Evolutionary conservation across 2,329 filamentous ascomycete species (phyloP).

Genomic region (Aphanocladium album): DNA sequence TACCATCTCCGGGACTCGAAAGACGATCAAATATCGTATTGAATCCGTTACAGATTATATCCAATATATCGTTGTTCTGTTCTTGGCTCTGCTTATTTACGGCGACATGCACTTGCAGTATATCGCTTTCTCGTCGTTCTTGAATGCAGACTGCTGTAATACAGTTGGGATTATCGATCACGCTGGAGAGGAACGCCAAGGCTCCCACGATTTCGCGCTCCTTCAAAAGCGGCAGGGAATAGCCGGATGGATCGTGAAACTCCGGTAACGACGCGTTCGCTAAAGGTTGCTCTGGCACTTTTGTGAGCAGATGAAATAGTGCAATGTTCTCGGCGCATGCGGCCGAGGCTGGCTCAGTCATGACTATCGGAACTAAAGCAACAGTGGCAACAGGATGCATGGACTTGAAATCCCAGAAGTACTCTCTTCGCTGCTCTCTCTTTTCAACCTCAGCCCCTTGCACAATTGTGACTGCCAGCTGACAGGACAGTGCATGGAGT

Average conservation of each 20-base stretch:
- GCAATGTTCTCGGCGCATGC: constrained; percentile 2
- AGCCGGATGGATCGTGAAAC: neutral
- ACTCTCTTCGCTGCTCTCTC: neutral
- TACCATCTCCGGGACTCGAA: neutral
- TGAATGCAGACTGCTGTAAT: constrained; percentile 5
- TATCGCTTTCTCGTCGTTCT: neutral
- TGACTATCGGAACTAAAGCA: neutral
- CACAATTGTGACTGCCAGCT: neutral
- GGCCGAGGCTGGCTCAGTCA: neutral
- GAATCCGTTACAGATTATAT: neutral
- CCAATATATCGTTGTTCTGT: neutral
- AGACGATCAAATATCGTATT: neutral
- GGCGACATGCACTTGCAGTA: neutral
- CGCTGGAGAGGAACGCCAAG: neutral
- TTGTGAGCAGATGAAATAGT: neutral
- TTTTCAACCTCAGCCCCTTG: neutral
- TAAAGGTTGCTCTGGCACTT: neutral
- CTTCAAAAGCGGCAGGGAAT: neutral
- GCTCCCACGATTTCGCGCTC: neutral
- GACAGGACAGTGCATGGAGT: neutral
- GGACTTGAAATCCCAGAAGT: neutral
- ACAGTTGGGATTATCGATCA: neutral
- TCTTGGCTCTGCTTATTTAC: neutral
- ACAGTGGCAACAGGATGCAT: neutral
- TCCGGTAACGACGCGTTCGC: neutral